phyloP scores from a whole-genome alignment of 2,329 filamentous ascomycete species.

The Xylaria sp. region DNA sequence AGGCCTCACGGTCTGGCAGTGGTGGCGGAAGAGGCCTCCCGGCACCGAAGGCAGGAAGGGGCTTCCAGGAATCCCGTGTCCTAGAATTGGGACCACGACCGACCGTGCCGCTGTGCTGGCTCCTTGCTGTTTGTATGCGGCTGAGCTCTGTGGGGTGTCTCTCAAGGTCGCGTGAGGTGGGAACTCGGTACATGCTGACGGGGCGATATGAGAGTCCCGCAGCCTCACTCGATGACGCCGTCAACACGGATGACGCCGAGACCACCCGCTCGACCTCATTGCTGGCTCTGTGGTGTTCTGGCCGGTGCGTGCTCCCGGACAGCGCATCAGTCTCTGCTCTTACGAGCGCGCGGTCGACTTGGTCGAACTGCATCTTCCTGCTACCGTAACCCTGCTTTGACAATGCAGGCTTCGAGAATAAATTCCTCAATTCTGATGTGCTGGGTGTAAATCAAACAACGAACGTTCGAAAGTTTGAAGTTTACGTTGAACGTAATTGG shows the following conservation, averaged over 20 bases:
- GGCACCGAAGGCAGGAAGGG: slow-evolving; percentile 74
- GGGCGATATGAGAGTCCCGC: slow-evolving; percentile 50
- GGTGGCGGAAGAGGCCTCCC: slow-evolving; percentile 79
- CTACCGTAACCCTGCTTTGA: background rate
- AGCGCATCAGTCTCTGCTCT: slow-evolving; percentile 57
- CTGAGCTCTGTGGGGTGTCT: slow-evolving; percentile 74
- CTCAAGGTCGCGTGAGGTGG: slow-evolving; percentile 74
- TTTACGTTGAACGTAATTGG: background rate
- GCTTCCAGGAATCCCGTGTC: slow-evolving; percentile 63
- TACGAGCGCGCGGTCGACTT: slow-evolving; percentile 64
- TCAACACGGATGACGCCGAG: slow-evolving; percentile 62
- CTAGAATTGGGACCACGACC: slow-evolving; percentile 61
- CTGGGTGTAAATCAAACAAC: background rate
- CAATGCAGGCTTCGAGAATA: background rate
- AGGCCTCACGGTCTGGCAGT: slow-evolving; percentile 76
- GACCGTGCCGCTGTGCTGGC: slow-evolving; percentile 79
- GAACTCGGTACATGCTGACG: slow-evolving; percentile 66
- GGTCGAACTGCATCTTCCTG: slow-evolving; percentile 53
- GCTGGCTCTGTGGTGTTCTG: slow-evolving; percentile 53
- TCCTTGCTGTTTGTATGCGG: slow-evolving; percentile 75
- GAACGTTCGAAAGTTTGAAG: background rate
- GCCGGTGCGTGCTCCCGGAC: slow-evolving; percentile 20
- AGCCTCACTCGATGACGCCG: slow-evolving; percentile 57
- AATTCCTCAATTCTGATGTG: background rate
- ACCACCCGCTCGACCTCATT: slow-evolving; percentile 70